These are phyloP conservation scores for Dryas octopetala DNA, from an alignment of 306 rosid genomes.

Conservation along the genomic window DNA sequence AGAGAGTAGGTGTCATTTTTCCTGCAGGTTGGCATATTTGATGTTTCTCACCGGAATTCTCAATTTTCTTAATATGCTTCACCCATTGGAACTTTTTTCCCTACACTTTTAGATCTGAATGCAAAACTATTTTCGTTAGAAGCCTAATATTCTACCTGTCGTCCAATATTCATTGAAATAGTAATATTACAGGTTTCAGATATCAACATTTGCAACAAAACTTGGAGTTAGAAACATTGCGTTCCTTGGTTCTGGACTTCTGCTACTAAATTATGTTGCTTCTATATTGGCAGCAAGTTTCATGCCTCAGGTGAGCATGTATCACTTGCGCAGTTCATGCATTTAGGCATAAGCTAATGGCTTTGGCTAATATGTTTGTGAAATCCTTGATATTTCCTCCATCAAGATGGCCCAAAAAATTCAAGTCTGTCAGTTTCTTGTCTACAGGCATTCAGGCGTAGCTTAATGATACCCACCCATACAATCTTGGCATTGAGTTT, in stretches of 20 bases:
- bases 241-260: slow-evolving; percentile 88
- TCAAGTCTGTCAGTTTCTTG: slow-evolving; percentile 14
- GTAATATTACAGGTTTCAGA: slow-evolving; percentile 58
- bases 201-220: slow-evolving; percentile 92
- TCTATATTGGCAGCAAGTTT: slow-evolving; percentile 70
- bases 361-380: not conserved
- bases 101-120: not conserved
- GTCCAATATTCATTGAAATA: not conserved
- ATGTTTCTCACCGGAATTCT: not conserved
- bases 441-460: slow-evolving; percentile 81
- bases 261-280: slow-evolving; percentile 74
- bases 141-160: not conserved
- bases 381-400: not conserved
- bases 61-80: not conserved
- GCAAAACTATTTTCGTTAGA: not conserved
- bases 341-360: not conserved
- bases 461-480: slow-evolving; percentile 76
- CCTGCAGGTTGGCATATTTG: not conserved
- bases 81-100: not conserved
- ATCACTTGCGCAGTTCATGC: not conserved
- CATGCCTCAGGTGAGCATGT: slow-evolving; percentile 66
- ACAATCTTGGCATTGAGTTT: slow-evolving; percentile 59
- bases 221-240: slow-evolving; percentile 89
- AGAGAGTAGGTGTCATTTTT: not conserved
- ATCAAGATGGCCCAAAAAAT: not conserved